phyloP scores from a whole-genome alignment of 1,139 yeast species.

The Hanseniaspora sp. region DNA sequence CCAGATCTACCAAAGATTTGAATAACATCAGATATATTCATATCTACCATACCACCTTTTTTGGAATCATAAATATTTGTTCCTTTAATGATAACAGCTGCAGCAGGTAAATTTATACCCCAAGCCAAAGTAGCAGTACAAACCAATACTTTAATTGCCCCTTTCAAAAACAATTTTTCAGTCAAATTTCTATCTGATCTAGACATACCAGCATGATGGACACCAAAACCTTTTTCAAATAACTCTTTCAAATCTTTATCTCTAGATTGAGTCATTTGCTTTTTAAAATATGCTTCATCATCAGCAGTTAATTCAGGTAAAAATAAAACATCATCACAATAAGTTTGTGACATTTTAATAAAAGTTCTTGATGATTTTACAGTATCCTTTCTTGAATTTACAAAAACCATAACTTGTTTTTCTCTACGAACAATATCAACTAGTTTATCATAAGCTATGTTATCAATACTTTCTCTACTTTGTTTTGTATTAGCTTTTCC shows the following conservation, averaged over 20 bases:
- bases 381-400: constrained; percentile 90
- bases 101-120: constrained; percentile 99
- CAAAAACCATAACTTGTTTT: constrained; percentile 92
- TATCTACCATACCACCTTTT: constrained; percentile 85
- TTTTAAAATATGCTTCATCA: constrained; percentile 43
- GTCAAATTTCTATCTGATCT: constrained; percentile 82
- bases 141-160: constrained; percentile 79
- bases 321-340: constrained; percentile 10
- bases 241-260: constrained; percentile 74
- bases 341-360: constrained; percentile 53
- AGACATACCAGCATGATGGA: constrained; percentile 96
- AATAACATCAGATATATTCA: constrained; percentile 91
- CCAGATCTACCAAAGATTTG: constrained; percentile 99
- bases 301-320: constrained; percentile 22
- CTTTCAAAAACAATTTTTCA: constrained; percentile 74
- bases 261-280: constrained; percentile 65
- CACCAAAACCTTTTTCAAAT: constrained; percentile 74
- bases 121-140: constrained; percentile 98
- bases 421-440: constrained; percentile 57
- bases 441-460: constrained; percentile 65
- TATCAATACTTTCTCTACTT: constrained; percentile 67
- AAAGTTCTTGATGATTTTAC: constrained; percentile 67
- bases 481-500: constrained; percentile 72
- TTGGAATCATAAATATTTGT: constrained; percentile 92
- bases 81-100: constrained; percentile 91